These are phyloP conservation scores for Ruellia speciosa DNA, from an alignment of 305 asterid species.

Conservation along the genomic window DNA sequence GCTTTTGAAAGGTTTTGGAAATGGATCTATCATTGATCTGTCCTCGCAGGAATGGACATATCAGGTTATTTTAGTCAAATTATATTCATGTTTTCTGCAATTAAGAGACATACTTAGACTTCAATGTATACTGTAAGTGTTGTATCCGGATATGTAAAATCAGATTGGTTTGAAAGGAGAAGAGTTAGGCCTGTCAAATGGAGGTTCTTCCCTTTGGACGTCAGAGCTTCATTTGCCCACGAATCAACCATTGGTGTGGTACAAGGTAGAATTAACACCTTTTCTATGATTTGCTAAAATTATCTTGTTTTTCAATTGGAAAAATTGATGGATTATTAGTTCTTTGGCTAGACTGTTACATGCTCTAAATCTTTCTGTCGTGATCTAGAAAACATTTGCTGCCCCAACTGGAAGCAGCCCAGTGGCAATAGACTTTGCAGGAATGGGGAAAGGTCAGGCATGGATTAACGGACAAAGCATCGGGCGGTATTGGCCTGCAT, in stretches of 20 bases:
- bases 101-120: constrained; percentile 8
- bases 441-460: constrained; percentile 75
- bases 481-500: constrained; percentile 70
- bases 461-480: constrained; percentile 76
- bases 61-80: constrained; percentile 48
- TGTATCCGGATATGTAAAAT: background rate
- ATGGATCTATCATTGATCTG: constrained; percentile 63
- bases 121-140: background rate
- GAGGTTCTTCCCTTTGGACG: constrained; percentile 63
- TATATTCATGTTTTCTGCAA: background rate
- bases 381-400: constrained; percentile 26
- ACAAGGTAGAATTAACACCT: constrained; percentile 47
- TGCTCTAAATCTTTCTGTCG: background rate
- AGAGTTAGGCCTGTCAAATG: constrained; percentile 49
- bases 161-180: constrained; percentile 93
- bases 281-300: no score
- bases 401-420: constrained; percentile 54
- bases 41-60: constrained; percentile 79
- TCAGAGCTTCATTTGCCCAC: constrained; percentile 59
- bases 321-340: no score
- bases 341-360: no score
- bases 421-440: constrained; percentile 49
- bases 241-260: constrained; percentile 83
- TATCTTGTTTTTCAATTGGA: no score
- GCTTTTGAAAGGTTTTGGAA: constrained; percentile 46